phyloP scores from a whole-genome alignment of 345 rosid species.

The Hibiscus trionum region DNA sequence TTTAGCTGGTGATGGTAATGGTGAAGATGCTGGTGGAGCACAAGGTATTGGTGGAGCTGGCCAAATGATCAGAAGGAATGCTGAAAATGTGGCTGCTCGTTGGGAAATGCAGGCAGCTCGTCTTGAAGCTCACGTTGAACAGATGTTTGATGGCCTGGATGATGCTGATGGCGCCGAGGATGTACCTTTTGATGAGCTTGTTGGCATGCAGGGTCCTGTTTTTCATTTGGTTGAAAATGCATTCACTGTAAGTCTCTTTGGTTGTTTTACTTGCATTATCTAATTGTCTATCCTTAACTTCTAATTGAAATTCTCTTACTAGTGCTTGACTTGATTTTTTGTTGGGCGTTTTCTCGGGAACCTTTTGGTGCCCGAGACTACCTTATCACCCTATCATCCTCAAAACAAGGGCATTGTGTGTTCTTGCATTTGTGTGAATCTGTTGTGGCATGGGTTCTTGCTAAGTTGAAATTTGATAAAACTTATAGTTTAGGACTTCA shows the following conservation, averaged over 20 bases:
- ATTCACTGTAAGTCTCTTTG: slow-evolving; percentile 68
- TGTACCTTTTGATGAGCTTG: slow-evolving; percentile 98
- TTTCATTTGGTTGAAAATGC: slow-evolving; percentile 99
- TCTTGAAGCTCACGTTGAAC: slow-evolving; percentile 97
- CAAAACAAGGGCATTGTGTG: background rate
- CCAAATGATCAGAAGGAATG: slow-evolving; percentile 67
- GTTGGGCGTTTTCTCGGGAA: background rate
- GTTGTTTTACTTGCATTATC: background rate
- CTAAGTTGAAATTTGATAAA: background rate
- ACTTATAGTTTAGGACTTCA: background rate
- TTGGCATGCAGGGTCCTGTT: slow-evolving; percentile 99
- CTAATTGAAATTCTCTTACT: background rate
- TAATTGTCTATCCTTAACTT: background rate
- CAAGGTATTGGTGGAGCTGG: slow-evolving; percentile 42
- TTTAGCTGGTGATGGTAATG: slow-evolving; percentile 69
- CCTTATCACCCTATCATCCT: background rate
- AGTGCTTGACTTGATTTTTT: background rate
- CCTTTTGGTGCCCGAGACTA: background rate
- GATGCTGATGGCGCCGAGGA: slow-evolving; percentile 99
- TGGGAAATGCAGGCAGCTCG: slow-evolving; percentile 99
- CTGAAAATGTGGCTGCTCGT: slow-evolving; percentile 95
- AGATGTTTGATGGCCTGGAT: slow-evolving; percentile 97
- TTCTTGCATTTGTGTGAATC: background rate
- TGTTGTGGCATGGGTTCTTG: background rate
- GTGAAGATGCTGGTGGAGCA: slow-evolving; percentile 68